Percentiles rank a stretch among this genome's conserved stretches.
Conservation (phyloP, 2,329 filamentous ascomycete species). For the Botryotinia narcissicola region DNA sequence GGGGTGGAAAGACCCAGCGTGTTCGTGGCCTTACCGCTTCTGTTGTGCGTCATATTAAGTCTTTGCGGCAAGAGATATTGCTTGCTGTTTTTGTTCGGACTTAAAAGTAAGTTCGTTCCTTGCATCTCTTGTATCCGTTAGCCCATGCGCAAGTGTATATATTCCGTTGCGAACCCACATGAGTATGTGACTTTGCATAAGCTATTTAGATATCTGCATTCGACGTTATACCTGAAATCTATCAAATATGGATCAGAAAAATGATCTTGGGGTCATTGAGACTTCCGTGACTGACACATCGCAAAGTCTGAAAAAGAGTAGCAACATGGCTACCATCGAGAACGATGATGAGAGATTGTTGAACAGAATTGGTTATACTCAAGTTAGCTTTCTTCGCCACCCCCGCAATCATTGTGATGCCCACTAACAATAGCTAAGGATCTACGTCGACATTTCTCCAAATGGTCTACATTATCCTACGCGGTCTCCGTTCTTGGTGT, state of each 20-base stretch:
- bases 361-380: constrained; percentile 61
- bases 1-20: background rate
- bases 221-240: background rate
- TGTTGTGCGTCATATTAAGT: background rate
- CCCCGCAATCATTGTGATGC: background rate
- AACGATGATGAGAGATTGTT: constrained; percentile 60
- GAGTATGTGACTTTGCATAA: constrained; percentile 8
- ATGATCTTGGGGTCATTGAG: background rate
- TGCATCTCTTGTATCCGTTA: background rate
- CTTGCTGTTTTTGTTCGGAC: background rate
- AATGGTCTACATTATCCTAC: constrained; percentile 65
- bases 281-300: constrained; percentile 2
- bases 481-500: constrained; percentile 65
- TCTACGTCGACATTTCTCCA: constrained; percentile 60
- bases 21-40: background rate
- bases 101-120: background rate
- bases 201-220: background rate
- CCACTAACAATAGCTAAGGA: constrained; percentile 45
- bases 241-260: constrained; percentile 10
- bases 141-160: background rate
- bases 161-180: constrained; percentile 2
- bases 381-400: constrained; percentile 44
- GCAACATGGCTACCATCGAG: constrained; percentile 48
- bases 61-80: background rate
- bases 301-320: background rate